Evolutionary conservation across 495 filamentous ascomycete genomes (phyloP), one percentile per base, ranked within the genome.

Genomic region (Evernia prunastri): DNA sequence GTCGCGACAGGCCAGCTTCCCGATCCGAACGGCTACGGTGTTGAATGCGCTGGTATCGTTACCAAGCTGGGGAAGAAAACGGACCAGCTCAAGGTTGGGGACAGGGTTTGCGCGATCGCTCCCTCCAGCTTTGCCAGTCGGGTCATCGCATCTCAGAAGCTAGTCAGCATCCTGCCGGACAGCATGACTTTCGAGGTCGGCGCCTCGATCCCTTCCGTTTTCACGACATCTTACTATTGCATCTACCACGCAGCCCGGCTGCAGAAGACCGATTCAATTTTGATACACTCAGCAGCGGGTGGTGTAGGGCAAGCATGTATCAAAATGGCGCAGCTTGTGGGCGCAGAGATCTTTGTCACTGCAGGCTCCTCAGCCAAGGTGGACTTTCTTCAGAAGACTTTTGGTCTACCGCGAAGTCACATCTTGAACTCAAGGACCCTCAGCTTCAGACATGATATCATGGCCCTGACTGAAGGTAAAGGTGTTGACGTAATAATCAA

Each of bases 271-370:
- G 59, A 86, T 63, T 76, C 70, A 1, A 76, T 85, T 9, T 72
- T 87, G 25, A 83, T 87, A 57, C 81, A 86, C 64, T 76, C 76
- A 7, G 84, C 80, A 17, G 73, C 80, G 15, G 80, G 83, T 18
- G 78, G 79, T 2, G 75, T 84, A 13, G 83, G 84, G 4, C 81
- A 85, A 68, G 82, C 82, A 13, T 81, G 84, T 40, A 82, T 86
- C 65, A 67, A 70, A 37, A 42, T 86, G 8, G 81, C 82, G 0
- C 76, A 82, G 49, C 76, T 78, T 69, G 59, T 81, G 15, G 82
- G 80, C 11, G 82, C 83, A 17, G 75, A 83, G 63, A 74, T 86
- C 20, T 82, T 78, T 67, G 67, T 68, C 3, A 71, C 72, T 17
- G 49, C 71, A 10, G 66, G 65, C 25, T 67, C 70, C 2, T 35